Conservation (phyloP, 2,329 filamentous ascomycete genomes). For the Neofusicoccum umdonicola region DNA sequence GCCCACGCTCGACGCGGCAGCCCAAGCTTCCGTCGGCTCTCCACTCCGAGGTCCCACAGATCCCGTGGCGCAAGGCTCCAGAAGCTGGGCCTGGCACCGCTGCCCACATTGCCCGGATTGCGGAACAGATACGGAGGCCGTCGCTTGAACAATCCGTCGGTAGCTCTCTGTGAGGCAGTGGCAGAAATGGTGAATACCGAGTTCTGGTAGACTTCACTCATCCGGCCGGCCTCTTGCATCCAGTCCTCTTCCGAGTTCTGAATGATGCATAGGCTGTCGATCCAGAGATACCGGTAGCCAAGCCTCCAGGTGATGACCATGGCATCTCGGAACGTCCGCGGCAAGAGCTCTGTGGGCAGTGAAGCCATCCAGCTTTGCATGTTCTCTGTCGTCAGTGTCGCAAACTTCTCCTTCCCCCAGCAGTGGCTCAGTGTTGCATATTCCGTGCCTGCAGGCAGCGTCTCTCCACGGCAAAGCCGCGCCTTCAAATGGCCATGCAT, state of each 20-base stretch:
- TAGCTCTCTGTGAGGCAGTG: background rate
- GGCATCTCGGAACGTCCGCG: slow-evolving; percentile 18
- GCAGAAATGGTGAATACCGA: background rate
- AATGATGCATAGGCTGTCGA: slow-evolving; percentile 21
- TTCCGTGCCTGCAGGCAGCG: background rate
- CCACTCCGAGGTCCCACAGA: background rate
- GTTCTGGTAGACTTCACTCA: slow-evolving; percentile 8
- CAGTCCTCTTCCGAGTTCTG: slow-evolving; percentile 18
- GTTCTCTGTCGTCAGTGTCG: background rate
- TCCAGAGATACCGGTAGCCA: slow-evolving; percentile 18
- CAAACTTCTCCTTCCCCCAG: background rate
- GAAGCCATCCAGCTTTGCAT: background rate
- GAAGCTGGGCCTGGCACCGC: background rate
- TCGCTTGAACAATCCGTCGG: background rate
- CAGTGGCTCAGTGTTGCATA: background rate
- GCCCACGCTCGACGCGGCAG: background rate
- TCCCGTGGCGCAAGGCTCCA: slow-evolving; percentile 2
- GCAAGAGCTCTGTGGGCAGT: background rate
- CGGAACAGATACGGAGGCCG: background rate
- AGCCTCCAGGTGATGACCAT: slow-evolving; percentile 9
- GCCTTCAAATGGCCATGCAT: background rate
- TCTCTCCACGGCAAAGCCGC: background rate
- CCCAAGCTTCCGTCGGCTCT: background rate
- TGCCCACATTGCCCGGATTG: background rate
- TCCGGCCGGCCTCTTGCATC: background rate